Percentiles rank a stretch among this genome's conserved stretches.
phyloP scores from a whole-genome alignment of 2,329 filamentous ascomycete genomes.

The Neonectria faginata region DNA sequence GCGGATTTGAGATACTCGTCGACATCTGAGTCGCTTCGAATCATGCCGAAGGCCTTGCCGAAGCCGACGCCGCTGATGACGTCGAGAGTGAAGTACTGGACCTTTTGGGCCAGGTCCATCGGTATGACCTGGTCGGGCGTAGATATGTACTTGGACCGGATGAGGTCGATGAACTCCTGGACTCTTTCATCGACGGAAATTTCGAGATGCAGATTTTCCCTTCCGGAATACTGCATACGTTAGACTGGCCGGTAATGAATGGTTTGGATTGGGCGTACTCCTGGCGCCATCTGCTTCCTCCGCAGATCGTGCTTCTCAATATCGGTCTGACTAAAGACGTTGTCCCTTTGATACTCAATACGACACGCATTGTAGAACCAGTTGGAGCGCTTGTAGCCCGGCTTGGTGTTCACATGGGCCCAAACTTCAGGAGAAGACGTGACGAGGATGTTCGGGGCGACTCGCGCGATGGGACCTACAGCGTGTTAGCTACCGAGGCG shows the following conservation, averaged over 20 bases:
- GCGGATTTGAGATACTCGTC: slow-evolving; percentile 53
- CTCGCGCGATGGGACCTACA: slow-evolving; percentile 47
- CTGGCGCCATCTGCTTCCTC: slow-evolving; percentile 63
- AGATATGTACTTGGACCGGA: slow-evolving; percentile 58
- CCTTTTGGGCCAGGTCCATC: slow-evolving; percentile 60
- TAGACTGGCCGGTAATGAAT: background rate
- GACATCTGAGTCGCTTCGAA: slow-evolving; percentile 59
- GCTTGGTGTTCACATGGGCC: slow-evolving; percentile 56
- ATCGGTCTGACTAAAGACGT: slow-evolving; percentile 64
- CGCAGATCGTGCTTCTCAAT: slow-evolving; percentile 59
- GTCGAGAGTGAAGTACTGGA: slow-evolving; percentile 65
- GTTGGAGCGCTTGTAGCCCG: slow-evolving; percentile 54
- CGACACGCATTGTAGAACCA: slow-evolving; percentile 61
- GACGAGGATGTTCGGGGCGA: slow-evolving; percentile 60
- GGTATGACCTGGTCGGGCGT: slow-evolving; percentile 42
- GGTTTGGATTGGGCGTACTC: slow-evolving; percentile 51
- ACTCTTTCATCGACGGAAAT: slow-evolving; percentile 61
- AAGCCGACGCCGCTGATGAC: slow-evolving; percentile 64
- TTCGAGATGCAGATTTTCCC: slow-evolving; percentile 65
- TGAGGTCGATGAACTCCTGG: slow-evolving; percentile 57
- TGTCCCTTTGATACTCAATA: slow-evolving; percentile 63
- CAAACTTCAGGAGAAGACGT: slow-evolving; percentile 62
- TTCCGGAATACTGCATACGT: slow-evolving; percentile 61
- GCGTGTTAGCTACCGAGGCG: background rate
- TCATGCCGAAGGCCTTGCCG: slow-evolving; percentile 62